phyloP scores from a whole-genome alignment of 116 monocot species.

The Papilionanthe hybrid region DNA sequence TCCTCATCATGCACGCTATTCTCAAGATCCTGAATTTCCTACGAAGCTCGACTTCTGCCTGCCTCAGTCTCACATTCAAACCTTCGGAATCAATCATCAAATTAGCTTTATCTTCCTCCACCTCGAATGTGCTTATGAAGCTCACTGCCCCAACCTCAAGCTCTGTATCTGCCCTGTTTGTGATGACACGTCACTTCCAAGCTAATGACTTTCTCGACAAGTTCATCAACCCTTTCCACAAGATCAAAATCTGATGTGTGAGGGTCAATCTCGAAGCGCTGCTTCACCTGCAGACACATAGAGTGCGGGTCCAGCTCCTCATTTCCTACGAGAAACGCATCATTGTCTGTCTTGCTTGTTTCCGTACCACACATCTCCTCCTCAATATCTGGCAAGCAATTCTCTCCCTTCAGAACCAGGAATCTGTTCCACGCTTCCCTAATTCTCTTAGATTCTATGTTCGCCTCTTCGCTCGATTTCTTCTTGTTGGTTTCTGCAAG shows the following conservation, averaged over 20 bases:
- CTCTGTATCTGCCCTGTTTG: constrained; percentile 22
- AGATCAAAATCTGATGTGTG: constrained; percentile 35
- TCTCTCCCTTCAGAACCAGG: constrained; percentile 11
- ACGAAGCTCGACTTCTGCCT: constrained; percentile 27
- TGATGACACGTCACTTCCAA: constrained; percentile 37
- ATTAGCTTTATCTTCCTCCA: constrained; percentile 26
- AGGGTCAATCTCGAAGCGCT: constrained; percentile 23
- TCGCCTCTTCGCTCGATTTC: constrained; percentile 14
- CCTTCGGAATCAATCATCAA: constrained; percentile 18
- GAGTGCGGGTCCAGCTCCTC: constrained; percentile 13
- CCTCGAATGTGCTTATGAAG: constrained; percentile 23
- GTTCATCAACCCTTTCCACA: constrained; percentile 36
- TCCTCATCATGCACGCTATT: constrained; percentile 21
- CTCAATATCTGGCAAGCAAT: constrained; percentile 4
- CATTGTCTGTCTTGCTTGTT: not conserved
- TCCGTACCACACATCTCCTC: constrained; percentile 12
- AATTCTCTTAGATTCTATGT: constrained; percentile 25
- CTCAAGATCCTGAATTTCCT: constrained; percentile 22
- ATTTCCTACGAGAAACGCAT: constrained; percentile 5
- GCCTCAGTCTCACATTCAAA: constrained; percentile 19
- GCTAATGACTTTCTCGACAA: constrained; percentile 35
- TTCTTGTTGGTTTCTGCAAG: constrained; percentile 26
- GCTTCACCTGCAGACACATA: constrained; percentile 21
- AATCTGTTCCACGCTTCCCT: constrained; percentile 21
- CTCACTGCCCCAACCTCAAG: constrained; percentile 20